These are phyloP conservation scores for Anisodus acutangulus DNA, from an alignment of 257 asterid species.

Conservation along the genomic window DNA sequence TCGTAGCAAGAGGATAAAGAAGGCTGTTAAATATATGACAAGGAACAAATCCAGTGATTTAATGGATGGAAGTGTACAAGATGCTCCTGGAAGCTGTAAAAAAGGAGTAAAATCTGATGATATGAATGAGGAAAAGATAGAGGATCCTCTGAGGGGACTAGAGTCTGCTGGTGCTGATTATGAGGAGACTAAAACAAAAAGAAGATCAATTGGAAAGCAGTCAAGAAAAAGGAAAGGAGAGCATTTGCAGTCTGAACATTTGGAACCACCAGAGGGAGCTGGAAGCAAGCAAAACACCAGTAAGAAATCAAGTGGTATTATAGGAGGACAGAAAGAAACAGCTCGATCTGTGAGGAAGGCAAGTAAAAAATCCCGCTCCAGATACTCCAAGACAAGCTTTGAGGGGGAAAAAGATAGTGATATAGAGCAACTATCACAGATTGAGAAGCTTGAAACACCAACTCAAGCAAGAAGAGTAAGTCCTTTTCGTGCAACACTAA, in stretches of 20 bases:
- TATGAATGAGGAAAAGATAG: conserved; percentile 41
- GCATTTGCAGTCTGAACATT: conserved; percentile 33
- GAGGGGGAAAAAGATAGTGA: conserved; percentile 42
- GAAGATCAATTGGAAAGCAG: conserved; percentile 42
- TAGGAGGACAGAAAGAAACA: conserved; percentile 46
- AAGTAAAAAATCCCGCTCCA: conserved; percentile 37
- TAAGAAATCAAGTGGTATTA: conserved; percentile 39
- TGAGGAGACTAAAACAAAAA: conserved; percentile 30
- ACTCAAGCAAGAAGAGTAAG: conserved; percentile 71
- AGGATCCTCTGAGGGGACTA: conserved; percentile 33
- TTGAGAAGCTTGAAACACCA: conserved; percentile 45
- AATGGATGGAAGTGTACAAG: conserved; percentile 51
- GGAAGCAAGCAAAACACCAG: conserved; percentile 33
- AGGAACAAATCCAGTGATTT: conserved; percentile 56
- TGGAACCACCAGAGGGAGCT: conserved; percentile 35
- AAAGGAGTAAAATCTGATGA: conserved; percentile 50
- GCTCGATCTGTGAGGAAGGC: conserved; percentile 45
- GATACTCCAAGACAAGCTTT: conserved; percentile 42
- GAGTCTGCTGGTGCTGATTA: conserved; percentile 40
- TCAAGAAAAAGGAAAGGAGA: conserved; percentile 47
- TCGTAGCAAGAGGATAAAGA: conserved; percentile 86
- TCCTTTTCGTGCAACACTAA: conserved; percentile 10
- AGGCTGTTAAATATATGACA: conserved; percentile 80
- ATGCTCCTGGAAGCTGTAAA: conserved; percentile 50
- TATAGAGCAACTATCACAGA: conserved; percentile 46